Percentiles rank a stretch among this genome's conserved stretches.
Evolutionary conservation across 2,329 filamentous ascomycete species (phyloP).

Genomic region (Aspergillus sp.): DNA sequence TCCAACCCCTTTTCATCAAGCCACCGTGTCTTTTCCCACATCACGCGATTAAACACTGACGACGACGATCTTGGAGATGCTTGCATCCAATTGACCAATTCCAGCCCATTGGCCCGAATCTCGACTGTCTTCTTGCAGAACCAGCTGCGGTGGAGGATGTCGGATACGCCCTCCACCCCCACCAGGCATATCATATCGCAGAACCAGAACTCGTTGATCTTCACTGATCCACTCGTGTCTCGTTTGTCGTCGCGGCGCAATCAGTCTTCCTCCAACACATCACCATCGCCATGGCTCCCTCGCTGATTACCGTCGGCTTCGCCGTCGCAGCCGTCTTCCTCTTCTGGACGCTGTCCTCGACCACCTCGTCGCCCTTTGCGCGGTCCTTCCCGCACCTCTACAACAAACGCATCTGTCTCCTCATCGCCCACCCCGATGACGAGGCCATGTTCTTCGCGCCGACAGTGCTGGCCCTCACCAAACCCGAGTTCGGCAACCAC

Average conservation of each 20-base stretch:
- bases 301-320: constrained; percentile 28
- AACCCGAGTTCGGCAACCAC: constrained; percentile 77
- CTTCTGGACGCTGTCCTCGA: constrained; percentile 42
- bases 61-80: not conserved
- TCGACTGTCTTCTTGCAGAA: too few relatives aligned
- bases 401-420: constrained; percentile 82
- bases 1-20: not conserved
- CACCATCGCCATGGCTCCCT: constrained; percentile 12
- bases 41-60: not conserved
- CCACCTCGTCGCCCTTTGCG: constrained; percentile 37
- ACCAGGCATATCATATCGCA: not conserved
- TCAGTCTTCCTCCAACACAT: not conserved
- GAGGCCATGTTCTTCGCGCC: constrained; percentile 99
- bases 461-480: constrained; percentile 77
- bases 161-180: not conserved
- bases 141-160: not conserved
- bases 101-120: not conserved
- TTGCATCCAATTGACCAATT: not conserved
- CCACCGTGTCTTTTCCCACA: not conserved
- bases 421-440: constrained; percentile 97
- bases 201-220: not conserved
- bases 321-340: constrained; percentile 42
- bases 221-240: not conserved
- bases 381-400: constrained; percentile 58
- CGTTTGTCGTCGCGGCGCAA: not conserved